phyloP scores from a whole-genome alignment of 1,284 basidiomycete genomes.

The Leccinum pallidistipes region DNA sequence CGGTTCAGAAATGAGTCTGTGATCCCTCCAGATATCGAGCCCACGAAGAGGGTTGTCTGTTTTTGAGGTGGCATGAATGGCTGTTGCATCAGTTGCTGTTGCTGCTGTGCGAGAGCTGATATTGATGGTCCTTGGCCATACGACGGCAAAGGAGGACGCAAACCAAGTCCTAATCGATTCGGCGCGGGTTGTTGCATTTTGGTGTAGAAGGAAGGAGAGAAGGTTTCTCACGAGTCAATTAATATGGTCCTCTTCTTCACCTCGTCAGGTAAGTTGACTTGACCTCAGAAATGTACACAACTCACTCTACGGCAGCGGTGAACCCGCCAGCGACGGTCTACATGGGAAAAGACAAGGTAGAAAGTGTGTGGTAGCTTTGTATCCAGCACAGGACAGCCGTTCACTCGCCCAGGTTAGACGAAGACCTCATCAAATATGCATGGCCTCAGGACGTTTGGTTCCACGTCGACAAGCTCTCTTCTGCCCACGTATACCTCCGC shows the following conservation, averaged over 20 bases:
- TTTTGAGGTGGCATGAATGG: slow-evolving; percentile 61
- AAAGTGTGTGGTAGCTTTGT: slow-evolving; percentile 63
- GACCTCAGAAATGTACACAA: background rate
- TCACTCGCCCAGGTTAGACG: slow-evolving; percentile 56
- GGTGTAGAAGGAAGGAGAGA: background rate
- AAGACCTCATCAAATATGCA: slow-evolving; percentile 92
- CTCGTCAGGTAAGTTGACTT: slow-evolving; percentile 48
- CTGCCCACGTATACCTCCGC: slow-evolving; percentile 92
- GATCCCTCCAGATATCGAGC: slow-evolving; percentile 94
- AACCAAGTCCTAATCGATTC: slow-evolving; percentile 80
- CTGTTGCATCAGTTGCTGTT: slow-evolving; percentile 58
- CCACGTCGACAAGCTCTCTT: slow-evolving; percentile 89
- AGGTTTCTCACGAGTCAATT: background rate
- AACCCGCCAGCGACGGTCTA: slow-evolving; percentile 78
- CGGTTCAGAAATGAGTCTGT: slow-evolving; percentile 77
- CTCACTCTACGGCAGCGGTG: slow-evolving; percentile 37
- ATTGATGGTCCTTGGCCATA: slow-evolving; percentile 87
- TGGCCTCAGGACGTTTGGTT: slow-evolving; percentile 83
- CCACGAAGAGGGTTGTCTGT: slow-evolving; percentile 79
- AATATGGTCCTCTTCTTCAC: slow-evolving; percentile 69
- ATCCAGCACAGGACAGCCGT: slow-evolving; percentile 7
- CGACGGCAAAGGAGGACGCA: slow-evolving; percentile 79
- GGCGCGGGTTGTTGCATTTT: slow-evolving; percentile 68
- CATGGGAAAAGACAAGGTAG: slow-evolving; percentile 97
- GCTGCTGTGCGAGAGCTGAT: slow-evolving; percentile 81